Evolutionary conservation across 2,329 filamentous ascomycete genomes (phyloP).

Genomic region (Penicillium sclerotigenum): DNA sequence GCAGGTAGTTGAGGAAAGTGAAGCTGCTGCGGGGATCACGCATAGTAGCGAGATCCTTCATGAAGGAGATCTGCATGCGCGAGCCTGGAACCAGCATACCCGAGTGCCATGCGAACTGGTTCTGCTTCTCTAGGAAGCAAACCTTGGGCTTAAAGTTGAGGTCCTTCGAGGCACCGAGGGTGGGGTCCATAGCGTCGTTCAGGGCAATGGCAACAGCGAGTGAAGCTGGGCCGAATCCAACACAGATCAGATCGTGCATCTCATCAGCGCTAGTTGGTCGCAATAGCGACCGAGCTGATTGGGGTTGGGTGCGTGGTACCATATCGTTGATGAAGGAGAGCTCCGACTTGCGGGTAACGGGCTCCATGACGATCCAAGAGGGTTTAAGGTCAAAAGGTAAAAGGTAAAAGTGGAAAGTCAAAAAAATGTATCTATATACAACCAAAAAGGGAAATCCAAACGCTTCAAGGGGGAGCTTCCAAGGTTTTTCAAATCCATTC

Average conservation of each 20-base stretch:
- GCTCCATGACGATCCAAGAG: constrained; percentile 14
- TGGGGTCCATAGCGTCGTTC: constrained; percentile 67
- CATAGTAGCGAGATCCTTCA: constrained; percentile 91
- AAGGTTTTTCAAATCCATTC: constrained; percentile 6
- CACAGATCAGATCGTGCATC: constrained; percentile 79
- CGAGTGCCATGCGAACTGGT: constrained; percentile 83
- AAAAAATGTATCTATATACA: not conserved
- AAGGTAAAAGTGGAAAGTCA: not conserved
- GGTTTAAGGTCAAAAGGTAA: not conserved
- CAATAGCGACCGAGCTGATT: constrained; percentile 44
- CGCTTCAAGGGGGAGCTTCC: not conserved
- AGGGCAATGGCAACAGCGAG: constrained; percentile 85
- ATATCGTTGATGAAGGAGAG: constrained; percentile 26
- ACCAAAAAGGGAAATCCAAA: not conserved
- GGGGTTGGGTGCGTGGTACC: constrained; percentile 20
- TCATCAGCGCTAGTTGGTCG: constrained; percentile 57
- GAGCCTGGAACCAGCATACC: constrained; percentile 92
- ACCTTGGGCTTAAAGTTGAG: constrained; percentile 61
- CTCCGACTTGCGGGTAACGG: constrained; percentile 24
- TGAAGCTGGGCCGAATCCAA: constrained; percentile 90
- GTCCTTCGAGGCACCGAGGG: constrained; percentile 29
- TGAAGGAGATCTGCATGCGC: constrained; percentile 96
- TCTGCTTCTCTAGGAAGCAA: constrained; percentile 83
- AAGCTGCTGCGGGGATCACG: constrained; percentile 86
- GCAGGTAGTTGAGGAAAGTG: constrained; percentile 93